Evolutionary conservation across 2,329 filamentous ascomycete genomes (phyloP), one percentile per base, ranked within the genome.

Genomic region (Pseudogymnoascus sp.): DNA sequence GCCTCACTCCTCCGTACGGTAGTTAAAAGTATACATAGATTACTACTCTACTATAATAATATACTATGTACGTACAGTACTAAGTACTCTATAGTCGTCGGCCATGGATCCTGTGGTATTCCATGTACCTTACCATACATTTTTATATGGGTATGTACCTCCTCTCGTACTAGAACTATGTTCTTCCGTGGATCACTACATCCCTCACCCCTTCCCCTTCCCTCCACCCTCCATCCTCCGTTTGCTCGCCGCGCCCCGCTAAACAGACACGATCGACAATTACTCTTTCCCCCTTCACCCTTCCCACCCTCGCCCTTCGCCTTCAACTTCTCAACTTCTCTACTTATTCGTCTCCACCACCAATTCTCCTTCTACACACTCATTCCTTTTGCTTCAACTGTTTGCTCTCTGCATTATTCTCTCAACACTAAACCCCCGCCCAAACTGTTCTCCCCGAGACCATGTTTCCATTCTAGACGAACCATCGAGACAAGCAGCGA

Each of bases 241-340:
- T 52, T 52, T 52, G 45, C 45, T 52, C 45, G 26, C 45, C 45
- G 26, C 26, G 45, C 45, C 45, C 45, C 45, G 45, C 45, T 52
- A 52, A 30, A 52, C 45, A 52, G 45, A 52, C 26, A 52, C 39
- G 45, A 52, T 52, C 45, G 26, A 30, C 45, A 52, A 52, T 30
- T 26, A 30, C 45, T 52, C 45, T 52, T 52, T 30, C 45, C 45
- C 45, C 45, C 45, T 52, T 52, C 45, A 30, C 45, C 45, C 45
- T 52, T 52, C 26, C 26, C 45, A 52, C 45, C 45, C 23, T 52
- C 45, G 26, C 45, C 34, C 13, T 48, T 52, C 45, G 26, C 45
- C 45, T 52, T 52, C 45, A 52, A 52, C 41, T 52, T 18, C 41
- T 52, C 41, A 52, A 10, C n/a, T 30, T 30, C 8, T 12, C 23